phyloP scores from a whole-genome alignment of 2,329 filamentous ascomycete genomes.

The Grosmannia huntii region DNA sequence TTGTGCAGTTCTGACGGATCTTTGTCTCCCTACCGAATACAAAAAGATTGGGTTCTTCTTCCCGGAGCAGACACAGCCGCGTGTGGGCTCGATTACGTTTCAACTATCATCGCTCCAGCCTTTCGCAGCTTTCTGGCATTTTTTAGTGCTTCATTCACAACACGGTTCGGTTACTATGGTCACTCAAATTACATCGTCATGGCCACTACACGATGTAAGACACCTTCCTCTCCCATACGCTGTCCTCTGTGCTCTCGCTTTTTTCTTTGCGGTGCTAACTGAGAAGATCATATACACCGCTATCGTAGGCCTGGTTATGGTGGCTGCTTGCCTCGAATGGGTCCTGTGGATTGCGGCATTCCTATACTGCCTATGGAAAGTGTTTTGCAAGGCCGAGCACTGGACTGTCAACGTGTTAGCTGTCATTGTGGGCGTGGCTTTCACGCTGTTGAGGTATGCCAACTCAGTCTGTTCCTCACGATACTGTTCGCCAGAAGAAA shows the following conservation, averaged over 20 bases:
- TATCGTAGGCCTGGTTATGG: slow-evolving; percentile 68
- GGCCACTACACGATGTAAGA: slow-evolving; percentile 38
- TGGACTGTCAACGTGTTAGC: slow-evolving; percentile 71
- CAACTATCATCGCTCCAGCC: not conserved
- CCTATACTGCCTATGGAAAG: slow-evolving; percentile 79
- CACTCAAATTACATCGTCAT: slow-evolving; percentile 26
- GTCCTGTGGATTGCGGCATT: slow-evolving; percentile 91
- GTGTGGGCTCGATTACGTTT: not conserved
- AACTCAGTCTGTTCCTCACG: not conserved
- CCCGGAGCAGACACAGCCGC: not conserved
- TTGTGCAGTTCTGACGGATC: not conserved
- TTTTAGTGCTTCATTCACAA: not conserved
- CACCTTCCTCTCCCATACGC: not conserved
- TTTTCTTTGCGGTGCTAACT: not conserved
- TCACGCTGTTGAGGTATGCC: slow-evolving; percentile 60
- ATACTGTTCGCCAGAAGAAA: not conserved
- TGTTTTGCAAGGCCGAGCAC: slow-evolving; percentile 78
- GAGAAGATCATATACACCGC: slow-evolving; percentile 70
- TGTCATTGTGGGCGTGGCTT: slow-evolving; percentile 56
- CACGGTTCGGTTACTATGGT: slow-evolving; percentile 23
- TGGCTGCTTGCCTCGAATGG: slow-evolving; percentile 84
- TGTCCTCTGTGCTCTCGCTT: not conserved
- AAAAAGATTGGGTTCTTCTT: not conserved
- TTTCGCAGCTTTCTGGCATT: not conserved
- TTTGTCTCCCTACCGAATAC: not conserved